Percentiles rank a stretch among this genome's conserved stretches.
Conservation (phyloP, 805 yeast genomes). For the Nakazawaea laoshanensis region DNA sequence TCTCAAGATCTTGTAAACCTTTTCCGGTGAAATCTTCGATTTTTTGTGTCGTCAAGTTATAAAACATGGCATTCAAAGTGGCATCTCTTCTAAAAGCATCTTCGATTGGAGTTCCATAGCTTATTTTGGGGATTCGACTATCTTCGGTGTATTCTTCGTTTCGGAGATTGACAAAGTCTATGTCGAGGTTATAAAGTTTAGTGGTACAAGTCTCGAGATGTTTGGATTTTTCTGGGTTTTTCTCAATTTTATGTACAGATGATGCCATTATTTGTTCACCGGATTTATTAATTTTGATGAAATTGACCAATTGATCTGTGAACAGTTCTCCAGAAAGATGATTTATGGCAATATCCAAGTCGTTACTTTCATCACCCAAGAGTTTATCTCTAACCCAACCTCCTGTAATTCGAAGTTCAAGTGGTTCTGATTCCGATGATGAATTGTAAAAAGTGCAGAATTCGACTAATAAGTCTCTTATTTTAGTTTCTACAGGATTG, state of each 20-base stretch:
- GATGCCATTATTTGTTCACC: conserved; percentile 9
- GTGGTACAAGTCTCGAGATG: conserved; percentile 97
- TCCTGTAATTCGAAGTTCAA: conserved; percentile 79
- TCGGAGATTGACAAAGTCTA: conserved; percentile 89
- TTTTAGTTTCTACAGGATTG: conserved; percentile 32
- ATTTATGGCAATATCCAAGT: conserved; percentile 88
- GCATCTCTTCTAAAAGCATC: conserved; percentile 95
- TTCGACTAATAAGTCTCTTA: conserved; percentile 29
- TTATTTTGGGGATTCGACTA: conserved; percentile 77
- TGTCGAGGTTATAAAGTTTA: conserved; percentile 69
- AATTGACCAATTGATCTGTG: conserved; percentile 58
- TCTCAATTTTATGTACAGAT: conserved; percentile 71
- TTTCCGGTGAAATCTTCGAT: conserved; percentile 80
- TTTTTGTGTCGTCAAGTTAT: conserved; percentile 56
- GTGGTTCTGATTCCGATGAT: conserved; percentile 15
- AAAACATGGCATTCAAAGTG: conserved; percentile 86
- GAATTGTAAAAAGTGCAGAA: conserved; percentile 30
- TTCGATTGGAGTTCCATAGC: conserved; percentile 83
- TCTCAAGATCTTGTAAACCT: conserved; percentile 65
- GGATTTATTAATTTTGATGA: conserved; percentile 21
- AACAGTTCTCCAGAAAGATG: conserved; percentile 78
- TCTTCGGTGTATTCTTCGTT: conserved; percentile 78
- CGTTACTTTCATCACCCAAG: conserved; percentile 72
- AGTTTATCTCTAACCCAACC: conserved; percentile 98
- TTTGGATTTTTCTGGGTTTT: conserved; percentile 92